These are phyloP conservation scores for Mycena epipterygia DNA, from an alignment of 768 basidiomycete species.

Conservation along the genomic window DNA sequence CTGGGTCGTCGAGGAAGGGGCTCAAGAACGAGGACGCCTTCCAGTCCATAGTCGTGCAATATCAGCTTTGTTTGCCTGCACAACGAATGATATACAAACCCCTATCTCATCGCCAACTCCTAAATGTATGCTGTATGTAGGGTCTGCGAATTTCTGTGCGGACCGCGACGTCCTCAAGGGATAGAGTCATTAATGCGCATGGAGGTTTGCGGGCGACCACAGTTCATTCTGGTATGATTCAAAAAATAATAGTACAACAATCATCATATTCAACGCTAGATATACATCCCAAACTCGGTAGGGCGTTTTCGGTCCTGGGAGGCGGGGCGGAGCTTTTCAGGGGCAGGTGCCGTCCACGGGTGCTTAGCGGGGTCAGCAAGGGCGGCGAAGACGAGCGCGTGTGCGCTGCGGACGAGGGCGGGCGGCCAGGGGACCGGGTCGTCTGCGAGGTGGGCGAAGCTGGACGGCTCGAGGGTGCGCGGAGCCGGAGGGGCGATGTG, in stretches of 20 bases:
- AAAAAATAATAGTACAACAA: too few relatives aligned
- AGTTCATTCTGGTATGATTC: too few relatives aligned
- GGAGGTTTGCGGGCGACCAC: too few relatives aligned
- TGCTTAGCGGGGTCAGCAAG: constrained; percentile 44
- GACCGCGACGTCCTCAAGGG: too few relatives aligned
- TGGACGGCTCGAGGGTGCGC: constrained; percentile 49
- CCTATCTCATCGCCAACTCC: too few relatives aligned
- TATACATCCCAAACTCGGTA: constrained; percentile 26
- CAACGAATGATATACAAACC: constrained; percentile 5
- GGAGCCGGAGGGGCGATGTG: constrained; percentile 60
- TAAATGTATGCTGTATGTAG: too few relatives aligned
- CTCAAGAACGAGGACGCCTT: constrained; percentile 39
- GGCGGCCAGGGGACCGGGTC: constrained; percentile 53
- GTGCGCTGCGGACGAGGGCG: constrained; percentile 48
- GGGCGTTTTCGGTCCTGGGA: constrained; percentile 19
- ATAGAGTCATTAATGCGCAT: too few relatives aligned
- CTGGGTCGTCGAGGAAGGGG: constrained; percentile 41
- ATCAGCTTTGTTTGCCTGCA: not conserved
- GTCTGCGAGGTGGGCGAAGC: constrained; percentile 49
- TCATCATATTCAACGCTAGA: not conserved
- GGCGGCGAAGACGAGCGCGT: constrained; percentile 51
- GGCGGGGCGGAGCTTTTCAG: constrained; percentile 9
- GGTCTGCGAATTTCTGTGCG: too few relatives aligned
- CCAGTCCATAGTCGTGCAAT: constrained; percentile 30
- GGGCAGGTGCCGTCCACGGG: constrained; percentile 14